Base-by-base conservation (phyloP, 176 grass and related monocot genomes). In the Avena sativa region DNA sequence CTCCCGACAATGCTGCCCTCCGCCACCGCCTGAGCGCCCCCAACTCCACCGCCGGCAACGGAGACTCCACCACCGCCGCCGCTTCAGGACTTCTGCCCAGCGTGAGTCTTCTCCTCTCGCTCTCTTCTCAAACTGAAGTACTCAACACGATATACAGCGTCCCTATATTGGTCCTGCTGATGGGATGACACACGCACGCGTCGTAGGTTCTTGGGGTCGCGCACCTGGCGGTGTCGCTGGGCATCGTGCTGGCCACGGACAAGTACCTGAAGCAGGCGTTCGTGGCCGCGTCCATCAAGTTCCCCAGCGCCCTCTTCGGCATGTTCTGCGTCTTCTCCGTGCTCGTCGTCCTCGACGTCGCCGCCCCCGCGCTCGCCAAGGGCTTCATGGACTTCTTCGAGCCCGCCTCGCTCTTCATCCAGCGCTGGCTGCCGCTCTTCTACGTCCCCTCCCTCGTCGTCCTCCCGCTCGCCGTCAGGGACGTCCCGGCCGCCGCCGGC, bases 261-360 rank as follows among this genome's bases (percentile, higher is more conserved):
- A 96, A 86, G 85, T 61, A 90, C 83, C 89, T 98, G 23, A 90
- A 94, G 87, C 78, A 91, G 81, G 90, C 90, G 14, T 98, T 94
- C 63, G 66, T 52, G 15, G 92, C 92, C 8, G 97, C 97, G 8
- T 89, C 90, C n/a, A 93, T 98, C 73, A 94, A 91, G 88, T 98
- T 98, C 47, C 97, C 97, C 4, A 96, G 94, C 34, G 82, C 97
- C 6, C 90, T 98, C 49, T 94, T 94, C 15, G 97, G 92, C 61
- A 96, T 96, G 96, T 93, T 96, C 84, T 98, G 97, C 61, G 81
- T 93, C 71, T 98, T 98, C 86, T 90, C 94, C 10, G 85, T 93
- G 61, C 86, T 98, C 72, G 58, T 81, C 17, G 44, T 93, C 58
- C 81, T 98, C 10, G 94, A 98, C 86, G 28, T 47, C 3, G 14